Base-by-base conservation (phyloP, 164 flowering plant species). In the Magnolia officinalis region DNA sequence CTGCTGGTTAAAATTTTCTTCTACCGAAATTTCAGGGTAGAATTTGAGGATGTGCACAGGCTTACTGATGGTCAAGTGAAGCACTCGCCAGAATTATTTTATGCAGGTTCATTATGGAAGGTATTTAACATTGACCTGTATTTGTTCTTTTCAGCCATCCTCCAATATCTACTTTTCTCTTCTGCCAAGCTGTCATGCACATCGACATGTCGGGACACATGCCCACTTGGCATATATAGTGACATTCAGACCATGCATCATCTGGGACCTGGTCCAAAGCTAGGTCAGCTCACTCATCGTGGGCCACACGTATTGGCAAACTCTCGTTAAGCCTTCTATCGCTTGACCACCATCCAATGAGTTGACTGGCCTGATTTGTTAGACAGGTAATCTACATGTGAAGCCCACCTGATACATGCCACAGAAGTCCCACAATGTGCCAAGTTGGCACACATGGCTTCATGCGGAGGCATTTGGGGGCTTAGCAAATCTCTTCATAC, bases 51-150 rank as follows among this genome's bases (percentile, higher is more conserved):
- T 82, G 98, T 96, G 73, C 96, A 88, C 77, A 89, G 95, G 87
- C 98, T 96, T 49, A 78, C 82, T 84, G 97, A 93, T 88, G 98
- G 96, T 58, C 99, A 94, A 84, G 99, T 94, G 70, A 96, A 92
- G 85, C 97, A 94, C 82, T 96, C 98, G 63, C 88, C 91, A 18
- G 99, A 96, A 86, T 90, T 87, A 70, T 96, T 90, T 82, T 96
- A 96, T 84, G 98, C 97, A 64, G 99, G 99, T 79, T 96, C 99
- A 51, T 78, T 94, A 24, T 94, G 99, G 99, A 96, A 96, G 99
- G 99, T 96, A 72, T 73, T 10, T 24, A 61, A 45, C 31, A 45
- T 74, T 8, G 8, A 18, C 59, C 37, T 29, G 69, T 63, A 11
- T 76, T 45, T 20, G 4, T 49, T 49, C 49, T 1, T 50, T 49